Percentiles rank a stretch among this genome's conserved stretches.
These are phyloP conservation scores for Stevia rebaudiana DNA, from an alignment of 140 eudicot species.

Conservation along the genomic window DNA sequence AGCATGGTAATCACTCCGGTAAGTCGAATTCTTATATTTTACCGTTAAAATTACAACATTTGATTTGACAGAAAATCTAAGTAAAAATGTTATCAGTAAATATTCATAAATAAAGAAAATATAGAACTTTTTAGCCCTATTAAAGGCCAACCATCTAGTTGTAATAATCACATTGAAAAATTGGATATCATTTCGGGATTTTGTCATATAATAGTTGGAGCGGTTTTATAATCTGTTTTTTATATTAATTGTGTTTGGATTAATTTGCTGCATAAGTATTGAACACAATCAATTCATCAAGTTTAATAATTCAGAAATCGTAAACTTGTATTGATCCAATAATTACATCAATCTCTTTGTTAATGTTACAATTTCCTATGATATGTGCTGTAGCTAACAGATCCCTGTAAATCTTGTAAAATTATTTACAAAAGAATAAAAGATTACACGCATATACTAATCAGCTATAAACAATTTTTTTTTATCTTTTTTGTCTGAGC, in stretches of 20 bases:
- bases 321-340: neutral
- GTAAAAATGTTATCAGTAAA: neutral
- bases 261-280: neutral
- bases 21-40: conserved; percentile 29
- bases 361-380: neutral
- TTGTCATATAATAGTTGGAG: neutral
- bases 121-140: neutral
- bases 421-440: no score
- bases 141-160: neutral
- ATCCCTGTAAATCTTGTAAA: neutral
- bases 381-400: neutral
- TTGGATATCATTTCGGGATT: neutral
- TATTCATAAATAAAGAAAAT: neutral
- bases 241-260: neutral
- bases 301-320: neutral
- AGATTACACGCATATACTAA: neutral
- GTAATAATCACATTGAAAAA: neutral
- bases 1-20: conserved; percentile 90
- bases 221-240: no score
- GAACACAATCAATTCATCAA: neutral
- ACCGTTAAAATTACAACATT: neutral
- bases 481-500: neutral
- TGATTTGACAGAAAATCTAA: neutral
- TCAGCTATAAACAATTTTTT: neutral
- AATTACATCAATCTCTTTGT: neutral